A percentile compares a stretch with the other conserved stretches of the same genome.
These are phyloP conservation scores for Leccinum boreale DNA, from an alignment of 768 basidiomycete species.

Conservation along the genomic window DNA sequence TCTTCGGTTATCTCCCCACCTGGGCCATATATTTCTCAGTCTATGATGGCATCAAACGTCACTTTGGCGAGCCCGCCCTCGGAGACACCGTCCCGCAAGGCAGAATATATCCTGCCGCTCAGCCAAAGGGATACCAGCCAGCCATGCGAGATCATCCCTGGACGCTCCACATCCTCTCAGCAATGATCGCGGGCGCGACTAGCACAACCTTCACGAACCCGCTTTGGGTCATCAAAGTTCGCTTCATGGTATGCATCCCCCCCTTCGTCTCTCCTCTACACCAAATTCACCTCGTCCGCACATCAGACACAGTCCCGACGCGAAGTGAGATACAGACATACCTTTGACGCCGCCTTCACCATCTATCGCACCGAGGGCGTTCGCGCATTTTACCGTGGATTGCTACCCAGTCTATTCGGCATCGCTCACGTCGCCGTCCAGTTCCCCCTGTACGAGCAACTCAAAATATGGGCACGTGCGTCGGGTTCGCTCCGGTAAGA, in stretches of 20 bases:
- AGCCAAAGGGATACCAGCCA: constrained; percentile 83
- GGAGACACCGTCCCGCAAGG: constrained; percentile 37
- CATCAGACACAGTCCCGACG: constrained; percentile 76
- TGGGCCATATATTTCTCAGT: constrained; percentile 99
- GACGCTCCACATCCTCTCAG: constrained; percentile 87
- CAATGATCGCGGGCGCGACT: constrained; percentile 92
- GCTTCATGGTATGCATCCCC: constrained; percentile 82
- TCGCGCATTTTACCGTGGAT: constrained; percentile 89
- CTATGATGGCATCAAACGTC: constrained; percentile 91
- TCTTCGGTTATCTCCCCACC: constrained; percentile 95
- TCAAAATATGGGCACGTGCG: constrained; percentile 85
- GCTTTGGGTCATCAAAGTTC: constrained; percentile 97
- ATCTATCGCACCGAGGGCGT: constrained; percentile 90
- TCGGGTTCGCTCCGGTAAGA: constrained; percentile 21
- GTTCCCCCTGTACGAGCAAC: constrained; percentile 93
- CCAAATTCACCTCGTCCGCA: constrained; percentile 7
- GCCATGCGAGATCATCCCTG: constrained; percentile 78
- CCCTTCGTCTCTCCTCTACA: background rate
- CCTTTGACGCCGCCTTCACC: constrained; percentile 81
- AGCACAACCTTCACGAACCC: constrained; percentile 96
- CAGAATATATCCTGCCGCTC: constrained; percentile 74
- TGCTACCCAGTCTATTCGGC: constrained; percentile 89
- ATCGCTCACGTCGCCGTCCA: constrained; percentile 96
- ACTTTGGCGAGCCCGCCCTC: constrained; percentile 66
- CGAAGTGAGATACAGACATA: constrained; percentile 82